Evolutionary conservation across 176 grass and related monocot species (phyloP).

Genomic region (Eleusine coracana): DNA sequence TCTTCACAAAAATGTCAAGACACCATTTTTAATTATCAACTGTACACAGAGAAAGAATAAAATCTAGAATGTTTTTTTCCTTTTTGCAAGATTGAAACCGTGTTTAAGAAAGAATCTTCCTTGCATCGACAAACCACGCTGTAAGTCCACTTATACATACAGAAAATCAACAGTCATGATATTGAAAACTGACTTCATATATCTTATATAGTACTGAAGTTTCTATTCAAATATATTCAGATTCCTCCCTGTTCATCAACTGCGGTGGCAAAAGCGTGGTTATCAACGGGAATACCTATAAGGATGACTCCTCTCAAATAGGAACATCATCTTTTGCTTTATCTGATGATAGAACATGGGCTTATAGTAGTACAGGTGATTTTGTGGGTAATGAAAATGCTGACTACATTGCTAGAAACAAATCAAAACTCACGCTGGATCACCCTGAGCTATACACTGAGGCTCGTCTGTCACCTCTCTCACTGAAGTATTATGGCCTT

Average conservation of each 20-base stretch:
- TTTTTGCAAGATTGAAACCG: conserved; percentile 48
- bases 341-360: conserved; percentile 59
- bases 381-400: conserved; percentile 69
- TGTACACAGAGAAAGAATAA: conserved; percentile 27
- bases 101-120: conserved; percentile 75
- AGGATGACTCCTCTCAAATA: conserved; percentile 71
- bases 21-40: conserved; percentile 2
- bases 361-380: conserved; percentile 89
- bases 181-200: neutral
- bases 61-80: conserved; percentile 10
- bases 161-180: neutral
- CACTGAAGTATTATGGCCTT: conserved; percentile 83
- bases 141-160: conserved; percentile 51
- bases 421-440: conserved; percentile 45
- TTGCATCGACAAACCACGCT: conserved; percentile 47
- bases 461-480: conserved; percentile 80
- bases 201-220: conserved; percentile 22
- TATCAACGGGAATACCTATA: conserved; percentile 48
- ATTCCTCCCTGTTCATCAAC: conserved; percentile 80
- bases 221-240: conserved; percentile 57
- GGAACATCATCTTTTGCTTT: conserved; percentile 67
- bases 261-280: conserved; percentile 66
- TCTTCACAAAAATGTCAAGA: conserved; percentile 1
- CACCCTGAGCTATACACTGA: conserved; percentile 73
- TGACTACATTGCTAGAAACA: conserved; percentile 70